Base-by-base conservation (phyloP, 257 asterid species). In the Paulownia fortunei region DNA sequence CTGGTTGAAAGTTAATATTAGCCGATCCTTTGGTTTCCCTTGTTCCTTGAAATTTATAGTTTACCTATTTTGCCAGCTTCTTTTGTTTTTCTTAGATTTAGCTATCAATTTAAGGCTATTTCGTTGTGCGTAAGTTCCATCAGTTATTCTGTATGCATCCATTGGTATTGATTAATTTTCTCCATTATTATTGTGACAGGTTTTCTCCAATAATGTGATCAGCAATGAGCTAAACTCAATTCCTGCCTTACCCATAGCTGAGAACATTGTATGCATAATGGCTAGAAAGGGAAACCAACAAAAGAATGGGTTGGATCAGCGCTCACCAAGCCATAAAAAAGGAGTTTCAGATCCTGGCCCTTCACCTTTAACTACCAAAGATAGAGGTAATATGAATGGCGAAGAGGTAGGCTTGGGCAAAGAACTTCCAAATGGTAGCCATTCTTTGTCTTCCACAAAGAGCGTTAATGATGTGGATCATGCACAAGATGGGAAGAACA, bases 231-330 rank as follows among this genome's bases (percentile, higher is more conserved):
- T 76, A 62, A 82, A 68, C 78, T 82, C 69, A 74, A 65, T 52
- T 62, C 58, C 24, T 46, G 49, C 49, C 26, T 69, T 59, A 56
- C 15, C 73, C 46, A 52, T 66, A 62, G 62, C 68, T 55, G 72
- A 72, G 56, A 59, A 30, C 67, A 37, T 64, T 77, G 44, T 65
- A 37, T 80, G 42, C 24, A 49, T 68, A 37, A 90, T 90, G 96
- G 93, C 88, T 84, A 84, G 88, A 80, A 90, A 88, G 59, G 86
- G 89, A 76, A 87, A 65, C 72, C 91, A 85, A 74, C 93, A 84
- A 66, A 88, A 87, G 86, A 79, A 84, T 30, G 90, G 89, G 73
- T 4, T 85, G 80, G 86, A 82, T 64, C 89, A 79, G 80, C 70
- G 24, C 27, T 80, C 80, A 32, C 76, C 82, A 76, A 84, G 65